Evolutionary conservation across 805 yeast genomes (phyloP), one percentile per base, ranked within the genome.

Genomic region (Isabelozyma pseudorhagii): DNA sequence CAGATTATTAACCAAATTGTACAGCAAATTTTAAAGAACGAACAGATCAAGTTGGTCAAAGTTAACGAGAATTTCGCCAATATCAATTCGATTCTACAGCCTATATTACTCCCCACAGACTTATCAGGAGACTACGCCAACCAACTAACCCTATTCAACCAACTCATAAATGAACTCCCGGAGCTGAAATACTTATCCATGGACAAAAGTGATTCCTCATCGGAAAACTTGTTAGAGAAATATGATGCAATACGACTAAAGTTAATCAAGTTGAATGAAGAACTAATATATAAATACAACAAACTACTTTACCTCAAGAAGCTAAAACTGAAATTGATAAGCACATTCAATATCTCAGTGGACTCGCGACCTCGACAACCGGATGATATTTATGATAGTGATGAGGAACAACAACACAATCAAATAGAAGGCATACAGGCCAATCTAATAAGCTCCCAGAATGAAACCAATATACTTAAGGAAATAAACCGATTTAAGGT

Each of bases 1-100:
- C 73, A 72, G 50, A 62, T 67, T n/a, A 57, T 63, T 4, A 63
- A 64, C 49, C 76, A 70, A 46, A 64, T 73, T 1, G 66, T 64
- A 17, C 73, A 65, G 50, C 77, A 73, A 50, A 56, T 72, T 13
- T 38, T 66, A 8, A 67, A 69, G 53, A 51, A 61, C 42, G 77
- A 73, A 48, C 57, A 59, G 36, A 59, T 62, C 27, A 64, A 68
- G 46, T 36, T 71, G 11, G 46, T 54, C 15, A 44, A 54, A 18
- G 69, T 69, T n/a, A 62, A 60, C 49, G 67, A 62, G n/a, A 58
- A 59, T 40, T 50, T 73, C 28, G 45, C 40, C 17, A 59, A 59
- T 21, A 50, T 66, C 5, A 53, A 58, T 31, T 36, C 44, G 4
- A 46, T 64, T 7, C 46, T 66, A 38, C 55, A 53, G 46, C 75